Evolutionary conservation across 306 rosid genomes (phyloP), one percentile per base, ranked within the genome.

Genomic region (barrel medic (Medicago truncatula)): DNA sequence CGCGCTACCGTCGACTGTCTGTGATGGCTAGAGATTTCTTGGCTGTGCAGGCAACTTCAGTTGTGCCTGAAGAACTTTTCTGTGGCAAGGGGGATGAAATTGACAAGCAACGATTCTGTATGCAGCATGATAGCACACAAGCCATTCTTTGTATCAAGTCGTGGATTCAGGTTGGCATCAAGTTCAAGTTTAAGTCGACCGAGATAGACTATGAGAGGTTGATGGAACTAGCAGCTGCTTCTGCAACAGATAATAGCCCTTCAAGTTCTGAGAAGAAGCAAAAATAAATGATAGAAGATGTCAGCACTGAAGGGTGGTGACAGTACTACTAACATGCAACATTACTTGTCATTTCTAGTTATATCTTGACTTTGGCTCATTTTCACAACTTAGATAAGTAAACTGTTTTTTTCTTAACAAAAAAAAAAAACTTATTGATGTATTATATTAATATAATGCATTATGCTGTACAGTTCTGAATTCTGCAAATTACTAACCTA

Each of bases 11-110:
- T 1, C 89, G 96, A 18, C 90, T 96, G 20, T 96, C 97, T 17
- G 82, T 90, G 65, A 96, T 96, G 99, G 97, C 98, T 62, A 86
- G 93, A 80, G 99, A 96, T 73, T 96, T 92, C 85, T 83, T 96
- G 63, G 96, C 96, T 1, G 90, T 92, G 83, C 97, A 92, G 85
- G 90, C 99, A 53, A 88, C 95, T 70, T 88, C 99, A 60, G 81
- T 90, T 74, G 89, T 89, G 39, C 96, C 99, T 5, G 97, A 90
- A 81, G 97, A 96, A 76, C 78, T 92, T 46, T 96, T 96, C 78
- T 92, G 97, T 36, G 86, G 84, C 71, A 89, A 83, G 83, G 99
- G 96, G 28, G 96, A 91, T 76, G 97, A 88, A 83, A 85, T 88
- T 14, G 85, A 84, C 76, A 90, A 87, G 85, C 99, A 92, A 78